A percentile compares a stretch with the other conserved stretches of the same genome.
These are phyloP conservation scores for Aureobasidium sp. DNA, from an alignment of 2,329 filamentous ascomycete genomes.

Conservation along the genomic window DNA sequence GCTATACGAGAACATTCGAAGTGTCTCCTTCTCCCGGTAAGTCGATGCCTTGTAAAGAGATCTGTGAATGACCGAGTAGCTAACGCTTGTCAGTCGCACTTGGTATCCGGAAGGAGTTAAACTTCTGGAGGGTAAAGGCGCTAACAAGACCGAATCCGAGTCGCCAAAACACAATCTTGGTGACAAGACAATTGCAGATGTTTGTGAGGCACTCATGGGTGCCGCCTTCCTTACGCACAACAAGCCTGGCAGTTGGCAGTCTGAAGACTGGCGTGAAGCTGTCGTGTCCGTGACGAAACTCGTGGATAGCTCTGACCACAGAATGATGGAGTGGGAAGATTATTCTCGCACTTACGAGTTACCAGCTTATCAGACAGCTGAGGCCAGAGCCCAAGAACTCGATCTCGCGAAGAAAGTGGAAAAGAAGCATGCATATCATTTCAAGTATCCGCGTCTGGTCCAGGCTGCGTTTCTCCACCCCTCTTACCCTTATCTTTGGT, in stretches of 20 bases:
- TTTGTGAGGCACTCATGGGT: conserved; percentile 89
- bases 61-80: not conserved
- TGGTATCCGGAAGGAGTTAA: conserved; percentile 85
- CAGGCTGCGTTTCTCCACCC: conserved; percentile 84
- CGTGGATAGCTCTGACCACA: conserved; percentile 61
- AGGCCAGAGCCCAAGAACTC: conserved; percentile 58
- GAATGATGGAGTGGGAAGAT: conserved; percentile 61
- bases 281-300: conserved; percentile 62
- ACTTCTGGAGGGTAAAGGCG: conserved; percentile 64
- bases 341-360: conserved; percentile 64
- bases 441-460: conserved; percentile 68
- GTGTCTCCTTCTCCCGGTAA: conserved; percentile 60
- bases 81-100: conserved; percentile 50
- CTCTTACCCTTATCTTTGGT: conserved; percentile 64
- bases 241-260: conserved; percentile 34
- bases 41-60: not conserved
- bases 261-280: conserved; percentile 51
- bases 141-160: conserved; percentile 38
- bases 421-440: conserved; percentile 55
- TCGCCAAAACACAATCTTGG: conserved; percentile 59
- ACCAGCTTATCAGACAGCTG: conserved; percentile 62
- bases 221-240: conserved; percentile 61
- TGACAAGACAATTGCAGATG: conserved; percentile 75
- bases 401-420: conserved; percentile 62
- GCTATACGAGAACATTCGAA: conserved; percentile 71